These are phyloP conservation scores for Sphagnum fallax DNA, from an alignment of 228 moss, liverwort and hornwort species.

Conservation along the genomic window DNA sequence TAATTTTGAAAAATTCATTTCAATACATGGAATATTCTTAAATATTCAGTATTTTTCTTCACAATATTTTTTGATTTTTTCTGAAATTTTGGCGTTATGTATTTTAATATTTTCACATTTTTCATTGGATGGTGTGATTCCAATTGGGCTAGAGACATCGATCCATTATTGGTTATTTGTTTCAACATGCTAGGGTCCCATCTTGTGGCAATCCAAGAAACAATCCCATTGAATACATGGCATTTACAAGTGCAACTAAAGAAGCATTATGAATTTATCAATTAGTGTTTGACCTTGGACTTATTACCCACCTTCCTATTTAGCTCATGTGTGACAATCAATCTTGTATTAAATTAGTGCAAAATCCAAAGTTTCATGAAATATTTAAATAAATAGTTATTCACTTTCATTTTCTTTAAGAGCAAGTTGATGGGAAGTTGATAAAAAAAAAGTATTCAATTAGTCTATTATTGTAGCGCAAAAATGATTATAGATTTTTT, in stretches of 20 bases:
- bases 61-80: too few species aligned
- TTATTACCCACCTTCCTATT: neutral
- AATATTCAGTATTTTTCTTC: too few species aligned
- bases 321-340: constrained; percentile 1
- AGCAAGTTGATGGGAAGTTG: neutral
- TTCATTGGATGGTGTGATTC: too few species aligned
- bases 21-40: too few species aligned
- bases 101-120: too few species aligned
- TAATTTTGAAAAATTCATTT: too few species aligned
- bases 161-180: too few species aligned
- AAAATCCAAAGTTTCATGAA: neutral
- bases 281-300: neutral
- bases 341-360: neutral
- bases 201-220: too few species aligned
- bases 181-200: too few species aligned
- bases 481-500: neutral
- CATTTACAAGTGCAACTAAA: neutral
- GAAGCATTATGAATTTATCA: neutral
- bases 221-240: neutral
- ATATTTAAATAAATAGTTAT: neutral
- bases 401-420: neutral
- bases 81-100: too few species aligned
- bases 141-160: too few species aligned
- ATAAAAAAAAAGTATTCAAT: neutral
- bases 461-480: neutral